Conservation (phyloP, 805 yeast species). For the Schwanniomyces pseudopolymorphus region DNA sequence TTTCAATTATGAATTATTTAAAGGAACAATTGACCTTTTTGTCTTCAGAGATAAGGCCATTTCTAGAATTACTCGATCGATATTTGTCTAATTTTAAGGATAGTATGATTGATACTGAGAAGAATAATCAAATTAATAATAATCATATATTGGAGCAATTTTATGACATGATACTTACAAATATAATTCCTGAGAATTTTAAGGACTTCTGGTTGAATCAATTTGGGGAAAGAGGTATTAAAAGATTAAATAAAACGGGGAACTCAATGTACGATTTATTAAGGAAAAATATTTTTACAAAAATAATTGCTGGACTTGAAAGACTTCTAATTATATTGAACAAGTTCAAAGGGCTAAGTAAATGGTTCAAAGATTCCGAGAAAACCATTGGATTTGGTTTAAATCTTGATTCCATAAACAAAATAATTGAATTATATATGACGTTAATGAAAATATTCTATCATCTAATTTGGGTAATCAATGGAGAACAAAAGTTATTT, state of each 20-base stretch:
- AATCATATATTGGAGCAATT: slow-evolving; percentile 22
- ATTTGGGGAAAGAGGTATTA: slow-evolving; percentile 65
- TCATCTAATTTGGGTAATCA: slow-evolving; percentile 40
- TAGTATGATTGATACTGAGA: slow-evolving; percentile 14
- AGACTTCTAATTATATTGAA: slow-evolving; percentile 48
- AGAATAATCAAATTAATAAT: slow-evolving; percentile 28
- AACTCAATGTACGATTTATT: slow-evolving; percentile 50
- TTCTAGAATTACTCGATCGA: slow-evolving; percentile 27
- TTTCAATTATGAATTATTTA: slow-evolving; percentile 23
- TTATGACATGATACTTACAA: slow-evolving; percentile 52
- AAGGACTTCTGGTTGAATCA: slow-evolving; percentile 64
- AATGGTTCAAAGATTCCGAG: slow-evolving; percentile 30
- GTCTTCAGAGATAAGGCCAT: slow-evolving; percentile 21
- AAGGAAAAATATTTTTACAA: slow-evolving; percentile 47
- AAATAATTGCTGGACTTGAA: slow-evolving; percentile 56
- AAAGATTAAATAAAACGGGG: slow-evolving; percentile 53
- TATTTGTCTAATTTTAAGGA: slow-evolving; percentile 34
- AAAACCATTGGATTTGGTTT: slow-evolving; percentile 11
- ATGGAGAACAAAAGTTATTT: slow-evolving; percentile 47
- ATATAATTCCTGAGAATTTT: slow-evolving; percentile 48
- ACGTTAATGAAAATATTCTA: slow-evolving; percentile 31
- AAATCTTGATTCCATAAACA: slow-evolving; percentile 3
- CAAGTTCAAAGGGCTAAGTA: slow-evolving; percentile 39
- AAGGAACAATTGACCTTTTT: slow-evolving; percentile 18
- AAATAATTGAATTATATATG: slow-evolving; percentile 13